phyloP scores from a whole-genome alignment of 768 basidiomycete species.

The Sutorius australiensis region DNA sequence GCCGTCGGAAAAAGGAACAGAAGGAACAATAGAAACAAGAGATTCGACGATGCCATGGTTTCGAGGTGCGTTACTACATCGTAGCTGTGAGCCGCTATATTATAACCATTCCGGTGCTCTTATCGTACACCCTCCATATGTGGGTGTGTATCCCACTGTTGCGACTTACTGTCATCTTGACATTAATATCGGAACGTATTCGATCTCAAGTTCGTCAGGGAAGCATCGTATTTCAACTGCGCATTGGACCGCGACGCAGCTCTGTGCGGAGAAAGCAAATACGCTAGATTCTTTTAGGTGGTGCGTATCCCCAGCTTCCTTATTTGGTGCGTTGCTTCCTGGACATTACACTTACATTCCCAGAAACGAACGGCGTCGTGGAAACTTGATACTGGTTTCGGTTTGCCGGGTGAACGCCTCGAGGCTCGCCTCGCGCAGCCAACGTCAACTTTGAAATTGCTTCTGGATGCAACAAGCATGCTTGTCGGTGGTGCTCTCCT shows the following conservation, averaged over 20 bases:
- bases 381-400: not conserved
- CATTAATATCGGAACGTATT: not conserved
- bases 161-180: not conserved
- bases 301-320: not conserved
- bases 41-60: slow-evolving; percentile 10
- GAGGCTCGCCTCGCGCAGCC: not conserved
- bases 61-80: not conserved
- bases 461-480: not conserved
- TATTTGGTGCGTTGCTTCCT: not conserved
- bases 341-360: too few species aligned
- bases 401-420: not conserved
- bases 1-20: not conserved
- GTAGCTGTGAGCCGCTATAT: not conserved
- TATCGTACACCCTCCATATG: not conserved
- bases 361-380: not conserved
- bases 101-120: slow-evolving; percentile 11
- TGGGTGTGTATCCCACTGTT: not conserved
- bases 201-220: not conserved
- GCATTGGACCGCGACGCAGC: not conserved
- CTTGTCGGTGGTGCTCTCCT: too few species aligned
- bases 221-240: not conserved
- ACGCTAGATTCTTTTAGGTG: not conserved
- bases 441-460: not conserved
- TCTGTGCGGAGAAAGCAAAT: not conserved
- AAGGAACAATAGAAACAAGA: slow-evolving; percentile 19